Evolutionary conservation across 2,329 filamentous ascomycete genomes (phyloP).

Genomic region (Lachnellula suecica): DNA sequence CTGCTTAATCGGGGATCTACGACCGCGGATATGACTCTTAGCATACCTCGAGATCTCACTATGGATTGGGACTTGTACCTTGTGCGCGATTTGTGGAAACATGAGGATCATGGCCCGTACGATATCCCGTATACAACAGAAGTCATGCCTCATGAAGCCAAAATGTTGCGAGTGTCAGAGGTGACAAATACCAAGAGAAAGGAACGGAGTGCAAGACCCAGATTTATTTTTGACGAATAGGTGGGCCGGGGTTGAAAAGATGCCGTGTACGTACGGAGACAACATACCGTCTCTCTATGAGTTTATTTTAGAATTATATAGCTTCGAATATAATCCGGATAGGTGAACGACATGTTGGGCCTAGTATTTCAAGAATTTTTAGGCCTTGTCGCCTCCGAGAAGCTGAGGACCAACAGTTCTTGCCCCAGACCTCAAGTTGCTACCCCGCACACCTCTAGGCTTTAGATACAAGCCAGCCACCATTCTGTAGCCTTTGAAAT

Average conservation of each 20-base stretch:
- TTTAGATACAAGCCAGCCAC: not conserved
- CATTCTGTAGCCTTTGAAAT: conserved; percentile 1
- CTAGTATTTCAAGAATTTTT: too few species aligned
- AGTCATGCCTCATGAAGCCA: conserved; percentile 22
- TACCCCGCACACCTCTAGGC: too few species aligned
- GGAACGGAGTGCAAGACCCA: not conserved
- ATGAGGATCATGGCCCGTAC: conserved; percentile 19
- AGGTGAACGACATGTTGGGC: too few species aligned
- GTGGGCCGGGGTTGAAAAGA: too few species aligned
- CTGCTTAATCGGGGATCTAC: conserved; percentile 18
- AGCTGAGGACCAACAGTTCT: too few species aligned
- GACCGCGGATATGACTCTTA: conserved; percentile 21
- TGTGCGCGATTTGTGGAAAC: conserved; percentile 23
- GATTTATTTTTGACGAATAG: too few species aligned
- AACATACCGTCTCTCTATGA: too few species aligned
- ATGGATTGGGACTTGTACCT: conserved; percentile 18
- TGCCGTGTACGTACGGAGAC: too few species aligned
- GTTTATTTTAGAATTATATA: too few species aligned
- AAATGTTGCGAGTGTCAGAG: conserved; percentile 15
- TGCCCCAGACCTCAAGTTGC: too few species aligned
- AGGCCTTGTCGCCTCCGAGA: too few species aligned
- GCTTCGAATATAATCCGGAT: too few species aligned
- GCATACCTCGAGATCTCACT: conserved; percentile 16
- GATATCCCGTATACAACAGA: conserved; percentile 22
- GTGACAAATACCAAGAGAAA: not conserved